Base-by-base conservation (phyloP, 2,329 filamentous ascomycete genomes). In the Aspergillus pseudonomiae region DNA sequence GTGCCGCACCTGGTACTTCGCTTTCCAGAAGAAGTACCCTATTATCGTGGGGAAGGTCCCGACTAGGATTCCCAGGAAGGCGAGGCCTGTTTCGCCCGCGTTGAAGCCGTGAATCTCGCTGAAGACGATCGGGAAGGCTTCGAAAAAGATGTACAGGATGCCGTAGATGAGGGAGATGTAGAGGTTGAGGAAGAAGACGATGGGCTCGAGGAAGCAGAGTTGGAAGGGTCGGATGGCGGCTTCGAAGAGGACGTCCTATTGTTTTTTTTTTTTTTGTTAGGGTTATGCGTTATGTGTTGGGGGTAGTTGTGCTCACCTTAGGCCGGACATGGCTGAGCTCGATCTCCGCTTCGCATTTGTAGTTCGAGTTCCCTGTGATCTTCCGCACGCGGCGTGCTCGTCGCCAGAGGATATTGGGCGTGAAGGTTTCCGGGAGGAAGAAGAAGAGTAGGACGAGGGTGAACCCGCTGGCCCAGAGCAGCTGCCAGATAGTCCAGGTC, bases 401-500 rank as follows among this genome's bases (percentile, higher is more conserved):
- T 1, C 66, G 61, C 4, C 41, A 54, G 19, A 72, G 65, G 9
- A 72, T 71, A 54, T 69, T 70, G 1, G 67, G 63, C 2, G 66
- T 57, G 55, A 71, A 78, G 9, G 74, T 75, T 57, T 77, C 74
- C 0, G 74, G 73, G 3, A 76, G 64, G 26, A 70, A 68, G 48
- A 75, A 68, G 46, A 75, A 78, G 46, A 65, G 71, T 59, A 84
- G 62, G 14, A 89, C 69, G 68, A 89, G 83, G 45, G 88, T 73
- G 0, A 87, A 86, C 0, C 79, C 82, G 0, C 85, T 80, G 4
- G 85, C 79, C 86, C 87, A 90, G 46, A 90, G 76, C 57, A 89
- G 83, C 69, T 88, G 86, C 82, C 86, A 71, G n/a, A 72, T 88
- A 0, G 85, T 85, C 87, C 86, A 89, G 14, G 85, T 81, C 87